Conservation (phyloP, 345 rosid genomes). For the Euphorbia lathyris region DNA sequence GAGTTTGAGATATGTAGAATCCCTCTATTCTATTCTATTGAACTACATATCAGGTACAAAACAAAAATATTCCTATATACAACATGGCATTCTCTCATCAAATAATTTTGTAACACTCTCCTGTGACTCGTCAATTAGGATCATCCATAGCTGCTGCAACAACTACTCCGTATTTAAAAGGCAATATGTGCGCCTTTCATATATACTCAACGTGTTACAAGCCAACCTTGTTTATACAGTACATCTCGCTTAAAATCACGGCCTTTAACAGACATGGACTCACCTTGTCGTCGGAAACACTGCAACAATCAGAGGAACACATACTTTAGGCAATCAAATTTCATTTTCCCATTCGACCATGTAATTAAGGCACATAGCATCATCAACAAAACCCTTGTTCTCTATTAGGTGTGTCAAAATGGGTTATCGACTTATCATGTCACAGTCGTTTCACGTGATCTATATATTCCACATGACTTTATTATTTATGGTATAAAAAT, state of each 20-base stretch:
- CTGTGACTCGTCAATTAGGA: not conserved
- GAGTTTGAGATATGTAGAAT: too few species aligned
- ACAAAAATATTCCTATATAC: too few species aligned
- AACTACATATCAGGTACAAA: too few species aligned
- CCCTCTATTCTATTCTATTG: too few species aligned
- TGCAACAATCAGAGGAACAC: slow-evolving; percentile 28
- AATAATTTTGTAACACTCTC: too few species aligned
- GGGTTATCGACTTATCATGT: too few species aligned
- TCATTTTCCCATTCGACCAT: not conserved
- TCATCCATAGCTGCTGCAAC: not conserved
- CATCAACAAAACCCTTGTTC: too few species aligned
- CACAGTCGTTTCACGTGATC: too few species aligned
- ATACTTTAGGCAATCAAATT: not conserved
- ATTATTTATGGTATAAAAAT: too few species aligned
- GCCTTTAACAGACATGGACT: slow-evolving; percentile 83
- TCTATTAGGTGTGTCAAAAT: too few species aligned
- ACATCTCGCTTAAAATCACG: slow-evolving; percentile 77
- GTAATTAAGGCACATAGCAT: too few species aligned
- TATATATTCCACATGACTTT: too few species aligned
- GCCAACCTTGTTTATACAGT: slow-evolving; percentile 84
- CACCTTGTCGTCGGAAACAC: slow-evolving; percentile 92
- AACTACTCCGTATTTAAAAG: not conserved
- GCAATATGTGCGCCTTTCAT: not conserved
- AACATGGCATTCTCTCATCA: not conserved
- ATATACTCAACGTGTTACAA: slow-evolving; percentile 48